phyloP scores from a whole-genome alignment of 2,329 filamentous ascomycete species.

The Dothistroma septosporum region DNA sequence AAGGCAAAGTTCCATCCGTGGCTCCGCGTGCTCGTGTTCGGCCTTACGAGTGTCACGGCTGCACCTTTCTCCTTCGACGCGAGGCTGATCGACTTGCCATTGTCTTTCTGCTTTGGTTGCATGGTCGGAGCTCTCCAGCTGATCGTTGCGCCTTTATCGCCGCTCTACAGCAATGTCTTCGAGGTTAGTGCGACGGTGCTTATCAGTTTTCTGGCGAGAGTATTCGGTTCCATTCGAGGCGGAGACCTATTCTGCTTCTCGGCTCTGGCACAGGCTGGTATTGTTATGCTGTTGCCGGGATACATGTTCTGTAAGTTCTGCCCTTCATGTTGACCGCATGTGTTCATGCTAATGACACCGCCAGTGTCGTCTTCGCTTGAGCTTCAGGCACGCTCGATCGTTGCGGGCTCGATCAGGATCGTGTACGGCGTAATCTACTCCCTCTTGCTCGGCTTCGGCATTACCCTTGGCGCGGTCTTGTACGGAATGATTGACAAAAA shows the following conservation, averaged over 20 bases:
- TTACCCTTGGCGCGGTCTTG: constrained; percentile 47
- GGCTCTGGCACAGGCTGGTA: constrained; percentile 47
- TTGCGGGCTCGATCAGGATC: constrained; percentile 48
- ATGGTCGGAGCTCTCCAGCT: constrained; percentile 71
- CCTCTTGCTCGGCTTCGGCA: constrained; percentile 50
- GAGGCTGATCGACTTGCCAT: constrained; percentile 70
- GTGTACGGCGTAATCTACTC: constrained; percentile 51
- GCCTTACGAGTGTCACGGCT: constrained; percentile 70
- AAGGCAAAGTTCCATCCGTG: constrained; percentile 50
- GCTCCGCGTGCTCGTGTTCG: constrained; percentile 61
- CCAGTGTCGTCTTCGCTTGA: constrained; percentile 44
- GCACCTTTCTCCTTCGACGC: constrained; percentile 77
- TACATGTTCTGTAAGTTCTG: constrained; percentile 40
- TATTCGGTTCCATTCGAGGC: constrained; percentile 43
- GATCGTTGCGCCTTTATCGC: constrained; percentile 67
- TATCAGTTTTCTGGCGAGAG: constrained; percentile 46
- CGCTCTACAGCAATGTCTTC: constrained; percentile 58
- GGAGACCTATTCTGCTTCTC: constrained; percentile 47
- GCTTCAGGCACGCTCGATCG: constrained; percentile 45
- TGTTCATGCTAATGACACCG: neutral
- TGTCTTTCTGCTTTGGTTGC: constrained; percentile 70
- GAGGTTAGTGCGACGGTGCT: constrained; percentile 47
- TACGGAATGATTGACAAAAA: constrained; percentile 46
- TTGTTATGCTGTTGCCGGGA: constrained; percentile 47
- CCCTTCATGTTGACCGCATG: neutral